Percentiles rank a stretch among this genome's conserved stretches.
Conservation (phyloP, 1,139 yeast genomes). For the Yamadazyma sp. region DNA sequence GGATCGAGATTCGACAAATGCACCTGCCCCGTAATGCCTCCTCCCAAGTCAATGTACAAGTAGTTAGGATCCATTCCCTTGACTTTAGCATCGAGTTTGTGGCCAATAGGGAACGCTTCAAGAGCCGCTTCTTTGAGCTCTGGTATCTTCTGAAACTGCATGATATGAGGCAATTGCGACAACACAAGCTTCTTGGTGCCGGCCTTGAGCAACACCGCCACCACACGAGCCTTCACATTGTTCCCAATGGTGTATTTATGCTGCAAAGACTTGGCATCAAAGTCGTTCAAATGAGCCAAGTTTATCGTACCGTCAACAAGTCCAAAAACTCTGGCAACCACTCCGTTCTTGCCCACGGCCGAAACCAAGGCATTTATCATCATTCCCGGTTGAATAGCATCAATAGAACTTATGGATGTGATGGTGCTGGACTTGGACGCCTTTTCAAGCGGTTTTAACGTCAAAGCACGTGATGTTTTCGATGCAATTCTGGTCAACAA, state of each 20-base stretch:
- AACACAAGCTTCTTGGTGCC: conserved; percentile 63
- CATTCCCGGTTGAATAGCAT: conserved; percentile 82
- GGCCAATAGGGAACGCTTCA: conserved; percentile 79
- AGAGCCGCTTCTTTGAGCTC: conserved; percentile 31
- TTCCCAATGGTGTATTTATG: conserved; percentile 68
- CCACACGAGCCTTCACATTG: conserved; percentile 65
- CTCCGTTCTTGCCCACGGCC: conserved; percentile 60
- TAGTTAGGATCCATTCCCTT: conserved; percentile 57
- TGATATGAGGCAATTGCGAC: conserved; percentile 61
- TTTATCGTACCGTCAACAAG: conserved; percentile 71
- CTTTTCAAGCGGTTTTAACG: conserved; percentile 46
- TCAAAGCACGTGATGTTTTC: conserved; percentile 59
- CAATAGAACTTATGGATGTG: conserved; percentile 64
- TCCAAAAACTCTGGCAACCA: conserved; percentile 69
- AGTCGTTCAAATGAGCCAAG: conserved; percentile 61
- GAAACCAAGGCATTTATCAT: conserved; percentile 72
- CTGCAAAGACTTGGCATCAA: conserved; percentile 48
- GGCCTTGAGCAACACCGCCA: conserved; percentile 56
- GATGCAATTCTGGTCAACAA: conserved; percentile 47
- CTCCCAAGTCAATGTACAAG: conserved; percentile 58
- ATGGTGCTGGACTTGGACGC: conserved; percentile 40
- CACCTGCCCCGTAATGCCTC: conserved; percentile 62
- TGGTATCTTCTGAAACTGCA: conserved; percentile 23
- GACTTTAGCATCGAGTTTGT: conserved; percentile 62
- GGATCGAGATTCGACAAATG: conserved; percentile 69